Percentiles rank a stretch among this genome's conserved stretches.
Conservation (phyloP, 257 asterid species). For the Lycium barbarum region DNA sequence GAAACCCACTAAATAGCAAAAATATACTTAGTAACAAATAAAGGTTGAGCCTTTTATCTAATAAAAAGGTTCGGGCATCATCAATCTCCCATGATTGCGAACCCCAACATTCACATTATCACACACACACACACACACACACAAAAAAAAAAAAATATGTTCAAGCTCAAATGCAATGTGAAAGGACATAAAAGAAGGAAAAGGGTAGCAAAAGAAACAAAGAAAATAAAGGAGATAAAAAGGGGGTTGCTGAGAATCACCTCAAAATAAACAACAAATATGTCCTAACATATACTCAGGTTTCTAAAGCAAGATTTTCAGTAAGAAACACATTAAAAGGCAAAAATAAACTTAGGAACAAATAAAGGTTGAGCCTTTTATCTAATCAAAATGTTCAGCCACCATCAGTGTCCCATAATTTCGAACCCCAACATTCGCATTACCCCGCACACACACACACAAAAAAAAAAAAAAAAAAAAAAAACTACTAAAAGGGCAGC, state of each 20-base stretch:
- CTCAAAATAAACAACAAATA: neutral
- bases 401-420: neutral
- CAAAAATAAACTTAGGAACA: neutral
- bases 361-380: neutral
- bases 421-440: slow-evolving; percentile 9
- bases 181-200: neutral
- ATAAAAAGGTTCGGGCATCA: no score
- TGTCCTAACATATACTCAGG: neutral
- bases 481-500: neutral
- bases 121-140: no score
- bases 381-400: neutral
- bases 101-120: no score
- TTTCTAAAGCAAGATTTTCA: neutral
- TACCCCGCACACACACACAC: neutral
- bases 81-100: no score
- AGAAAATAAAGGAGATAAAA: neutral
- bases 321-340: neutral
- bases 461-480: no score
- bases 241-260: neutral
- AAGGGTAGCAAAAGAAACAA: neutral
- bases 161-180: neutral
- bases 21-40: no score
- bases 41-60: no score
- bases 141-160: neutral
- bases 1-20: no score